Base-by-base conservation (phyloP, 1,284 basidiomycete species). In the Abortiporus biennis region DNA sequence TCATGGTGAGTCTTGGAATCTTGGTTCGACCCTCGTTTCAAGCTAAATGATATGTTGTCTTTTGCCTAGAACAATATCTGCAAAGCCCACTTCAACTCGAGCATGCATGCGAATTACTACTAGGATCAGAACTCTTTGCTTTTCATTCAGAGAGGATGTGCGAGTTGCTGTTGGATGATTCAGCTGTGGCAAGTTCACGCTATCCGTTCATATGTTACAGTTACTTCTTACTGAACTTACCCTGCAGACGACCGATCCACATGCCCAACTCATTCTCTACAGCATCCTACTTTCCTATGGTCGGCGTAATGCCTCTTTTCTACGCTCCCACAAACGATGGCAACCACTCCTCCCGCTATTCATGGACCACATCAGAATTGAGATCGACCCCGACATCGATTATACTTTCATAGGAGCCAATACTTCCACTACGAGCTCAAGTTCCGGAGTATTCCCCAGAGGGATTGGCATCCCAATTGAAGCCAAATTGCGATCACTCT, bases 111-210 rank as follows among this genome's bases (percentile, higher is more conserved):
- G 67, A 73, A 24, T 63, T 85, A 27, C 66, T 95, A 13, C 67
- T 93, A 36, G 77, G 80, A 45, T 91, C 86, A 0, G 91, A 93
- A 53, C 71, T 96, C 34, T 94, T 95, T 53, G 63, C 74, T 3
- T 92, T 86, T 55, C 89, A 95, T 58, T 90, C 87, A 2, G 90
- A 92, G 55, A 71, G 92, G 25, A 93, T 94, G 88, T 80, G 84
- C 43, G 85, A 88, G 50, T 72, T 82, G 27, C 67, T 92, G 35
- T 70, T 85, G 34, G 71, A 79, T 22, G 83, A 91, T 47, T 78
- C 79, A 5, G 74, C 78, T 56, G 69, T 74, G 58, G 85, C 87
- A 55, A 53, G 84, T 49, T 23, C 27, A 8, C 13, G 8, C n/a
- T 27, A 9, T n/a, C 36, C 25, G 36, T 36, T 16, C 17, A 16